Conservation (phyloP, 2,329 filamentous ascomycete species). For the Cryphonectria japonica region DNA sequence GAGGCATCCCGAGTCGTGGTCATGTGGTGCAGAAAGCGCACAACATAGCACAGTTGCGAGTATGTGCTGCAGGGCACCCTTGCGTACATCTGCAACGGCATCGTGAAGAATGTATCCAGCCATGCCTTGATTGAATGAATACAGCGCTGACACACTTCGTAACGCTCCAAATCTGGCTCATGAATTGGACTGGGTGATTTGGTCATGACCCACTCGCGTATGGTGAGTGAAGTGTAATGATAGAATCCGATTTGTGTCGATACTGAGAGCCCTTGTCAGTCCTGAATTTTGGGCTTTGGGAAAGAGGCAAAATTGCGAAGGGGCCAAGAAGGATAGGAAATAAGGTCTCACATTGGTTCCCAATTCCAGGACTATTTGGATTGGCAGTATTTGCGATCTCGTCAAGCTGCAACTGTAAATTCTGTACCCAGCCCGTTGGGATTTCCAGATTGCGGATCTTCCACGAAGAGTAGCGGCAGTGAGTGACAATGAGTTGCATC, state of each 20-base stretch:
- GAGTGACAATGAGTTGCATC: conserved; percentile 34
- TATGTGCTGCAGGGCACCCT: conserved; percentile 18
- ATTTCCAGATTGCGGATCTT: not conserved
- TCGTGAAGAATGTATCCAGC: conserved; percentile 26
- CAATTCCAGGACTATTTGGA: not conserved
- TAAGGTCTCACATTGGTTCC: not conserved
- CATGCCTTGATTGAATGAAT: conserved; percentile 23
- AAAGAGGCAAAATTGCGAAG: not conserved
- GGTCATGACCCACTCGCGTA: not conserved
- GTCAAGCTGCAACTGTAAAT: conserved; percentile 11
- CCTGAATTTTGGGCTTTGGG: not conserved
- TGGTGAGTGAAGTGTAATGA: not conserved
- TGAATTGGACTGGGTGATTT: not conserved
- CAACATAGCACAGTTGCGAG: conserved; percentile 23
- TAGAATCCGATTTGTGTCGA: not conserved
- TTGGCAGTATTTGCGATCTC: not conserved
- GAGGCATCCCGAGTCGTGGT: conserved; percentile 13
- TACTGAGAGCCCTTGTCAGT: not conserved
- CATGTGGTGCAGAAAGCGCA: conserved; percentile 28
- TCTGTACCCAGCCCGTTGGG: conserved; percentile 14
- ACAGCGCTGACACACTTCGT: conserved; percentile 28
- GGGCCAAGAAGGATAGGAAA: not conserved
- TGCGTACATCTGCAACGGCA: conserved; percentile 7
- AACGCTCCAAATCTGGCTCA: not conserved
- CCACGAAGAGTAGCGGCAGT: conserved; percentile 29